Evolutionary conservation across 2,329 filamentous ascomycete species (phyloP).

Genomic region (Sordariomycetes sp.): DNA sequence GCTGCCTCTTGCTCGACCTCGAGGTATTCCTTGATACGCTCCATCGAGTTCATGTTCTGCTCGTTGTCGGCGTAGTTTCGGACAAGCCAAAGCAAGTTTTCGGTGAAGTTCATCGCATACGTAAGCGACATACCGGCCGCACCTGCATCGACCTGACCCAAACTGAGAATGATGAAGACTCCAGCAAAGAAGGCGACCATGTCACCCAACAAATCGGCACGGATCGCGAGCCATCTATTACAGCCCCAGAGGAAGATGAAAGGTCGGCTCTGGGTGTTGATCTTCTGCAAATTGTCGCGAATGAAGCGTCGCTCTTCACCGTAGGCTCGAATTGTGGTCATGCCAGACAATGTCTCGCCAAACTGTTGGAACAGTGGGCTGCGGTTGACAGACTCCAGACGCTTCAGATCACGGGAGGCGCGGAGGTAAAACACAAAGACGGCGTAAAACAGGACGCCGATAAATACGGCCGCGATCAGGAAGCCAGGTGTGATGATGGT

Average conservation of each 20-base stretch:
- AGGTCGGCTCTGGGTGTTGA: constrained; percentile 85
- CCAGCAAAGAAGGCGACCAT: constrained; percentile 90
- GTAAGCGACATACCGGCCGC: constrained; percentile 89
- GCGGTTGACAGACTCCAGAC: constrained; percentile 85
- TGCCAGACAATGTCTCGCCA: constrained; percentile 86
- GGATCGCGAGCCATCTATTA: constrained; percentile 92
- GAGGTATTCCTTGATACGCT: constrained; percentile 94
- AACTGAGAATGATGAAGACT: constrained; percentile 76
- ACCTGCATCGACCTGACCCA: constrained; percentile 79
- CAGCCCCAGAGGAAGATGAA: constrained; percentile 96
- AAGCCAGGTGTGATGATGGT: constrained; percentile 85
- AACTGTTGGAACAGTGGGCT: constrained; percentile 98
- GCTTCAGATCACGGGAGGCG: constrained; percentile 90
- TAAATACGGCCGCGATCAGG: constrained; percentile 77
- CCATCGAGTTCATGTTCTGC: constrained; percentile 99
- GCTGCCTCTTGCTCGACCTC: constrained; percentile 91
- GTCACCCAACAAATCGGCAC: constrained; percentile 84
- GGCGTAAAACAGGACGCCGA: constrained; percentile 71
- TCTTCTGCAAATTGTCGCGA: constrained; percentile 75
- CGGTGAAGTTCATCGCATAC: constrained; percentile 93
- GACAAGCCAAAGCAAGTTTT: constrained; percentile 95
- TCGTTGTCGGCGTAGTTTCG: constrained; percentile 90
- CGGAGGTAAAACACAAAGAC: constrained; percentile 84
- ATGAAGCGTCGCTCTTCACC: constrained; percentile 91
- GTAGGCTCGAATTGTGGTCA: constrained; percentile 95